These are phyloP conservation scores for Euptelea pleiosperma DNA, from an alignment of 164 flowering plant species.

Conservation along the genomic window DNA sequence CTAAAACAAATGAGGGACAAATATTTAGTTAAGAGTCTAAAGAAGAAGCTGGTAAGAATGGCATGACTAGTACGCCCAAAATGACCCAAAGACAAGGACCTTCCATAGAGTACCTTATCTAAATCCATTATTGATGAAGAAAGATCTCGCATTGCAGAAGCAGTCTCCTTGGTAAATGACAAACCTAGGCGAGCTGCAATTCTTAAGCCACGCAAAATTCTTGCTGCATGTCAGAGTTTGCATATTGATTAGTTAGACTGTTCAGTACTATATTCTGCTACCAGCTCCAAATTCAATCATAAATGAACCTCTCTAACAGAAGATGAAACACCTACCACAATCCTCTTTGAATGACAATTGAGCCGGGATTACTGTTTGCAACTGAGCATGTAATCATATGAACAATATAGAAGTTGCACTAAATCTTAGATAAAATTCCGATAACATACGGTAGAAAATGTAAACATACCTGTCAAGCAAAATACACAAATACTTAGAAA, in stretches of 20 bases:
- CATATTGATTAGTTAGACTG: slow-evolving; percentile 1
- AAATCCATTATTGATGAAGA: slow-evolving; percentile 46
- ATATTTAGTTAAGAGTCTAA: neutral
- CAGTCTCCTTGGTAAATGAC: slow-evolving; percentile 65
- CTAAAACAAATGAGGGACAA: slow-evolving; percentile 40
- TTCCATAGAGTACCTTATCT: slow-evolving; percentile 44
- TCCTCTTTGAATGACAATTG: slow-evolving; percentile 73
- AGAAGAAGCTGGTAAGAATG: neutral
- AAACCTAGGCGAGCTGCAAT: slow-evolving; percentile 89
- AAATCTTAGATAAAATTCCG: neutral
- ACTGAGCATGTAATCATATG: slow-evolving; percentile 43
- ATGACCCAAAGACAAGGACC: neutral
- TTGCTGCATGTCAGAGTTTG: slow-evolving; percentile 48
- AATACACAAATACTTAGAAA: neutral
- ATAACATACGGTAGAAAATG: no score
- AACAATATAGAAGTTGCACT: slow-evolving; percentile 5
- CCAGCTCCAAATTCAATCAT: neutral
- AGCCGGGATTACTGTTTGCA: slow-evolving; percentile 73
- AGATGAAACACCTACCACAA: slow-evolving; percentile 55
- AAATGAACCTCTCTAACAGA: slow-evolving; percentile 4
- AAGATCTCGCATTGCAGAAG: slow-evolving; percentile 49
- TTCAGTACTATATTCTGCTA: neutral
- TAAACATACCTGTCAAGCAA: no score
- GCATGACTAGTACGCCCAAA: neutral
- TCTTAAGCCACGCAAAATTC: slow-evolving; percentile 87